Base-by-base conservation (phyloP, 805 yeast genomes). In the Myxozyma monticola region DNA sequence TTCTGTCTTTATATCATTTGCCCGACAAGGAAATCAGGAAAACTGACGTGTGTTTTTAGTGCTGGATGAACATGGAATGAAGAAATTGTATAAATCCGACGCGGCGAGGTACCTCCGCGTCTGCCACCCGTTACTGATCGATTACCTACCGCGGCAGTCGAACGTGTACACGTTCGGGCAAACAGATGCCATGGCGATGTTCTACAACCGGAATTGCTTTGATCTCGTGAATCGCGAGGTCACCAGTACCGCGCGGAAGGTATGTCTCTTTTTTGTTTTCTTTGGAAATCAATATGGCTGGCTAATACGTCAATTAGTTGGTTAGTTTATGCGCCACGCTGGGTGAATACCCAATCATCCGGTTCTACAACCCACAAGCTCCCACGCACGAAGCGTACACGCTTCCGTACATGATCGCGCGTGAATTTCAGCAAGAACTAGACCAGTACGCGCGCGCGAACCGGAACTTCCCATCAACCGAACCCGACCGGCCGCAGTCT, bases 301-400 rank as follows among this genome's bases (percentile, higher is more conserved):
- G 30, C 28, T n/a, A 26, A 37, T 14, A 10, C n/a, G n/a, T 10
- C 18, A 10, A 14, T 9, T 63, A 88, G 20, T 71, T 93, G 58
- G 80, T 88, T 26, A 80, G 83, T 57, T 60, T 88, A 21, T 86
- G 95, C 72, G 78, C 85, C 6, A 64, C 85, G 8, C 81, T 93
- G 1, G 95, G 95, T 12, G 97, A 90, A 63, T 87, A 85, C 60
- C 99, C 99, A 1, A 77, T 85, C 37, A 79, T 93, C 18, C 75
- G 99, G 59, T 87, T 80, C 68, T 83, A 81, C 63, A 73, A 79
- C 7, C 76, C 83, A 4, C 77, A 77, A 36, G 71, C 76, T 15
- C 63, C 61, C 70, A 65, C 70, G 26, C 76, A 79, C 57, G 75
- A 76, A 22, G 83, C 89, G 0, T 71, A 82, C 3, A 67, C 78